phyloP scores from a whole-genome alignment of 1,139 yeast genomes.

The Saccharomyces hybrid region DNA sequence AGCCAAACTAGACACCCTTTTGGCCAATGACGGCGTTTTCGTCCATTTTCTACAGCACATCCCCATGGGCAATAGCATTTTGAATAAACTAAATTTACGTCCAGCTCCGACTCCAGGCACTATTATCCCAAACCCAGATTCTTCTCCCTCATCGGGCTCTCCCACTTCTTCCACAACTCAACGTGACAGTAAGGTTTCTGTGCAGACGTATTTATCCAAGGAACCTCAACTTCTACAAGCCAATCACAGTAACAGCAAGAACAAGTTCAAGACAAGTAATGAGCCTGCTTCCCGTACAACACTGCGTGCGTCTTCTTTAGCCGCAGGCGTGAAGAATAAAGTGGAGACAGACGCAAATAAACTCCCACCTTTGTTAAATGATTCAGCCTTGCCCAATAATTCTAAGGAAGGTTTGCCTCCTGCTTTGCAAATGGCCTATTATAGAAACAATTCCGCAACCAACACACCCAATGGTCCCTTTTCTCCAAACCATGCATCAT shows the following conservation, averaged over 20 bases:
- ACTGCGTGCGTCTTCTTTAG: not conserved
- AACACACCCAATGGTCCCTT: slow-evolving; percentile 11
- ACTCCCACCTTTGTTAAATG: slow-evolving; percentile 34
- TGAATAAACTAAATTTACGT: slow-evolving; percentile 3
- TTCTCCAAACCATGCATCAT: slow-evolving; percentile 4
- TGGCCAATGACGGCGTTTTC: slow-evolving; percentile 60
- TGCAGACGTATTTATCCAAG: slow-evolving; percentile 32
- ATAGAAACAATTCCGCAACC: slow-evolving; percentile 26
- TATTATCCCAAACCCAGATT: not conserved
- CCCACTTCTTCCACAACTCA: slow-evolving; percentile 2
- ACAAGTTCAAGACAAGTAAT: not conserved
- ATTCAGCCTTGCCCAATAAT: slow-evolving; percentile 34
- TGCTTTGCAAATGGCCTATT: slow-evolving; percentile 32
- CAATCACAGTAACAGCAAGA: not conserved
- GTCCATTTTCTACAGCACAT: slow-evolving; percentile 36
- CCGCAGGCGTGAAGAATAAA: not conserved
- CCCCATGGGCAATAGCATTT: slow-evolving; percentile 6
- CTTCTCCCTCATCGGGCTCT: not conserved
- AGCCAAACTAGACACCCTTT: slow-evolving; percentile 66
- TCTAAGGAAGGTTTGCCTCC: slow-evolving; percentile 30
- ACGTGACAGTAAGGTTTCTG: slow-evolving; percentile 18
- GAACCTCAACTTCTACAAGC: slow-evolving; percentile 29
- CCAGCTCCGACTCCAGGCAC: not conserved
- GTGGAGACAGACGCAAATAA: not conserved
- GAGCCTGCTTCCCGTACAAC: not conserved